Evolutionary conservation across 306 rosid species (phyloP).

Genomic region (Trifolium dubium): DNA sequence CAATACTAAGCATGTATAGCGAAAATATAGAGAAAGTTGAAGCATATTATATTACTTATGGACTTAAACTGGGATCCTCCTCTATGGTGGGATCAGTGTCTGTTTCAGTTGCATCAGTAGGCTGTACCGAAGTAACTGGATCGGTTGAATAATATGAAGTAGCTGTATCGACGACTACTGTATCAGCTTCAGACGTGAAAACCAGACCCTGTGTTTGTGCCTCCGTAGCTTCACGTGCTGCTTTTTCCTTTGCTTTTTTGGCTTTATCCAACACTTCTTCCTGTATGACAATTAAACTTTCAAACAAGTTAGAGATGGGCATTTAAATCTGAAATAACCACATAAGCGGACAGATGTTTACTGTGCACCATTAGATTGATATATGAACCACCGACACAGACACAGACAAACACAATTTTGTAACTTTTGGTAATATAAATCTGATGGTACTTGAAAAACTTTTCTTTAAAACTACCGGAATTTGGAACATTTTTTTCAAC

Average conservation of each 20-base stretch:
- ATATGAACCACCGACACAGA: background rate
- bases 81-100: background rate
- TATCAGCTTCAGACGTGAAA: conserved; percentile 40
- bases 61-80: conserved; percentile 12
- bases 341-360: background rate
- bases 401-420: background rate
- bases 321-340: conserved; percentile 9
- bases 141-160: conserved; percentile 37
- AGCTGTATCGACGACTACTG: conserved; percentile 28
- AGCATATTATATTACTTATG: conserved; percentile 39
- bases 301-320: background rate
- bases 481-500: background rate
- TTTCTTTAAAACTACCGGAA: background rate
- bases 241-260: conserved; percentile 79
- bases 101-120: conserved; percentile 41
- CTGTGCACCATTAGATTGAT: background rate
- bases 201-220: conserved; percentile 50
- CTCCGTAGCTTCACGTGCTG: conserved; percentile 74
- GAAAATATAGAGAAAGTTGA: conserved; percentile 10
- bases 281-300: conserved; percentile 48
- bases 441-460: background rate
- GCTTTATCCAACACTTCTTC: conserved; percentile 90
- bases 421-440: background rate
- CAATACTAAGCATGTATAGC: conserved; percentile 2
- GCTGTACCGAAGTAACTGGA: conserved; percentile 34